These are phyloP conservation scores for Cymodocea nodosa DNA, from an alignment of 116 monocot species.

Conservation along the genomic window DNA sequence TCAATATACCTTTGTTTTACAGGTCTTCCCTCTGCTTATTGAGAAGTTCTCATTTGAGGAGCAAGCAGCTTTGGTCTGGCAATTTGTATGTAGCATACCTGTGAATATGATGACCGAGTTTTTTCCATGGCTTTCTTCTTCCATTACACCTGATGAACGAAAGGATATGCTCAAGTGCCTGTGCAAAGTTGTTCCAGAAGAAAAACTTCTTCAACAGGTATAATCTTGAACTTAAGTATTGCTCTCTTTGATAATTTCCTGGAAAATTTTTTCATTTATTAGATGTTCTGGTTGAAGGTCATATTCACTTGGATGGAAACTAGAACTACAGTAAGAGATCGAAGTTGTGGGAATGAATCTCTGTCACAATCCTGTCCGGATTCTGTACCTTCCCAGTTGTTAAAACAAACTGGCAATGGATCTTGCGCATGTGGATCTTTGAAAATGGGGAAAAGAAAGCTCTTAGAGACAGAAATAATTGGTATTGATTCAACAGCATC, in stretches of 20 bases:
- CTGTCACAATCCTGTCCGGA: not conserved
- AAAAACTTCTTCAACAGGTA: constrained; percentile 93
- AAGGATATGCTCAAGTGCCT: constrained; percentile 69
- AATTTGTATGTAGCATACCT: constrained; percentile 94
- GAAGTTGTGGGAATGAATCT: constrained; percentile 6
- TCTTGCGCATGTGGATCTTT: constrained; percentile 23
- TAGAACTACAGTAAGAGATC: constrained; percentile 12
- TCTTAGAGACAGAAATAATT: constrained; percentile 20
- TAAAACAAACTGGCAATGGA: constrained; percentile 12
- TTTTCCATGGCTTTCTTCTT: constrained; percentile 92
- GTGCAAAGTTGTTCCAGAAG: constrained; percentile 77
- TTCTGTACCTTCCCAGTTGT: constrained; percentile 7
- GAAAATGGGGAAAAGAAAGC: constrained; percentile 49
- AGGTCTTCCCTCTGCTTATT: constrained; percentile 93
- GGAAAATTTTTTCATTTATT: constrained; percentile 1
- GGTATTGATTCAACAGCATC: constrained; percentile 10
- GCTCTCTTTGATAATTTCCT: not conserved
- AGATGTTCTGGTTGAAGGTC: constrained; percentile 40
- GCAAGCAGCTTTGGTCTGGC: constrained; percentile 95
- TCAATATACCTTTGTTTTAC: constrained; percentile 4
- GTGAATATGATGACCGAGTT: constrained; percentile 91
- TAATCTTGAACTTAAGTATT: not conserved
- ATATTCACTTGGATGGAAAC: constrained; percentile 94
- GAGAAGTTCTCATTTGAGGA: constrained; percentile 97
- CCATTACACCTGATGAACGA: constrained; percentile 68